Conservation (phyloP, 805 yeast genomes). For the Suhomyces sp. region DNA sequence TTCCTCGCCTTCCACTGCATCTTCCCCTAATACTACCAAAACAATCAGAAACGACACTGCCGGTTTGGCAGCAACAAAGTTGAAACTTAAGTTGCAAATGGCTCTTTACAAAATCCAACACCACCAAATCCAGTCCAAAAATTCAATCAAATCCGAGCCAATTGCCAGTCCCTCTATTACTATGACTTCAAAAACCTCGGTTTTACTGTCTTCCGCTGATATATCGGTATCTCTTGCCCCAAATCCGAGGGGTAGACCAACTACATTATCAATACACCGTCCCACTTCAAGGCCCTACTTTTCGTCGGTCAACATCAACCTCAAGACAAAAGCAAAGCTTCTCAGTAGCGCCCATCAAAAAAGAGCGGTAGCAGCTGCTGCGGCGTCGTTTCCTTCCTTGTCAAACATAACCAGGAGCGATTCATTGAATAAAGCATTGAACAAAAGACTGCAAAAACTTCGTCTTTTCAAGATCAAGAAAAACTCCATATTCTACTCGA, state of each 20-base stretch:
- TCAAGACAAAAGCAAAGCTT: conserved; percentile 15
- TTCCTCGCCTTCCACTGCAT: conserved; percentile 10
- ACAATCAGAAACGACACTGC: conserved; percentile 27
- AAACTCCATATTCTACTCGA: conserved; percentile 29
- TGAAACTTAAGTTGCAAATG: conserved; percentile 41
- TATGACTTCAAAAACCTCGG: background rate
- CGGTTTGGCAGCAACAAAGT: conserved; percentile 42
- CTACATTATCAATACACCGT: conserved; percentile 13
- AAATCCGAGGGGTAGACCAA: background rate
- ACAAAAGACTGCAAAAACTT: conserved; percentile 18
- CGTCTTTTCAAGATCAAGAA: conserved; percentile 39
- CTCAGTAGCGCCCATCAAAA: conserved; percentile 3
- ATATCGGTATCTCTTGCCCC: background rate
- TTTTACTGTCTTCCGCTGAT: background rate
- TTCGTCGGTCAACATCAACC: conserved; percentile 23
- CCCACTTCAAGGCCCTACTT: conserved; percentile 10
- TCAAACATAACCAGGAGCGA: conserved; percentile 22
- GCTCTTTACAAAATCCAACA: conserved; percentile 40
- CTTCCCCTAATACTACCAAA: background rate
- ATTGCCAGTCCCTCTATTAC: background rate
- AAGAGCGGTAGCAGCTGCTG: background rate
- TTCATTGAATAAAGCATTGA: conserved; percentile 5
- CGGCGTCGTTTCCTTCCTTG: conserved; percentile 15
- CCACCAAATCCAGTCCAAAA: conserved; percentile 1
- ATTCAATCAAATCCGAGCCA: background rate